These are phyloP conservation scores for Alternaria novae-zelandiae DNA, from an alignment of 2,329 filamentous ascomycete species.

Conservation along the genomic window DNA sequence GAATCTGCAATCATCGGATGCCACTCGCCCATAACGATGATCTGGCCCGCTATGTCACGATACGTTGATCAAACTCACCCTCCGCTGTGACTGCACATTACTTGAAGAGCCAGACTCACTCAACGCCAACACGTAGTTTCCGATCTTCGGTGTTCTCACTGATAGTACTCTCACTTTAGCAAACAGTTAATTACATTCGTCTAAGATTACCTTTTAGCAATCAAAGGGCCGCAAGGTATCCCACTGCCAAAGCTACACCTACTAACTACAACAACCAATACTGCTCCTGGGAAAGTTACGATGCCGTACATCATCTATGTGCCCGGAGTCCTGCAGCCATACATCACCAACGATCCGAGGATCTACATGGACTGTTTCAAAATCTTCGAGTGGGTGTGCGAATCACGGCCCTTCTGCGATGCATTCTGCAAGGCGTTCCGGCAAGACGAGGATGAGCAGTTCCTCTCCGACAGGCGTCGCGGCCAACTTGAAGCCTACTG, in stretches of 20 bases:
- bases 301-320: constrained; percentile 33
- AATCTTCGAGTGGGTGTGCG: constrained; percentile 21
- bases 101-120: not conserved
- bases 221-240: not conserved
- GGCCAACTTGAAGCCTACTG: constrained; percentile 22
- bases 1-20: not conserved
- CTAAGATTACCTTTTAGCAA: not conserved
- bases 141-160: not conserved
- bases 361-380: constrained; percentile 27
- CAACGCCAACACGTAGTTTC: not conserved
- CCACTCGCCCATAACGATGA: not conserved
- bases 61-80: not conserved
- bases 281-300: not conserved
- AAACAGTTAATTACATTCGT: not conserved
- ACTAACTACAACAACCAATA: not conserved
- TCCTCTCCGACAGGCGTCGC: constrained; percentile 16
- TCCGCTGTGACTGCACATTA: not conserved
- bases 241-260: not conserved
- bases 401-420: constrained; percentile 25
- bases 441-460: constrained; percentile 17
- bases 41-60: not conserved
- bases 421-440: constrained; percentile 20
- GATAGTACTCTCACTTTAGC: not conserved
- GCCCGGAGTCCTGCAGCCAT: constrained; percentile 18
- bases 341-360: constrained; percentile 26